These are phyloP conservation scores for Fusarium mangiferae DNA, from an alignment of 2,329 filamentous ascomycete genomes.

Conservation along the genomic window DNA sequence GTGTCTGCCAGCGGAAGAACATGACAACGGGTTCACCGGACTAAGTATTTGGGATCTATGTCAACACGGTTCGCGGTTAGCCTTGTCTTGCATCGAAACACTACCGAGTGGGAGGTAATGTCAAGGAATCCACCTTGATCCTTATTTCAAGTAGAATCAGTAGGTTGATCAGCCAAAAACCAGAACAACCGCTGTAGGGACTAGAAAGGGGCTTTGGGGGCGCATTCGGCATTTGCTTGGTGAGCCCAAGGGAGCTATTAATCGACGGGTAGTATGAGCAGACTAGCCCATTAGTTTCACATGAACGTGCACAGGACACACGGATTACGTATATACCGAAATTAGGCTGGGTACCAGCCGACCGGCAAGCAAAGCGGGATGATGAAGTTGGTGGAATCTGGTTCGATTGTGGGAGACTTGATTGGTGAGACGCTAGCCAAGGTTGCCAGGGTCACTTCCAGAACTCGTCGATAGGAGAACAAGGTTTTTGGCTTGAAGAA, in stretches of 20 bases:
- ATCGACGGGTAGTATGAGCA: slow-evolving; percentile 5
- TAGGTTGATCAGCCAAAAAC: neutral
- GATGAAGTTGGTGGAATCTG: slow-evolving; percentile 28
- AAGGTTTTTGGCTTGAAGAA: slow-evolving; percentile 41
- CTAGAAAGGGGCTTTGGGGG: neutral
- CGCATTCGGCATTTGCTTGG: slow-evolving; percentile 20
- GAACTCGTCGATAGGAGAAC: slow-evolving; percentile 38
- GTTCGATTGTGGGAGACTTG: neutral
- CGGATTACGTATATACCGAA: slow-evolving; percentile 32
- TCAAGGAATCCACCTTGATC: neutral
- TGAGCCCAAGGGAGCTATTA: slow-evolving; percentile 2
- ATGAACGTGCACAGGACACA: slow-evolving; percentile 13
- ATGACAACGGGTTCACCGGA: neutral
- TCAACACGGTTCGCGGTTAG: slow-evolving; percentile 21
- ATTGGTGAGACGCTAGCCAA: slow-evolving; percentile 30
- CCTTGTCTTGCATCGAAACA: slow-evolving; percentile 33
- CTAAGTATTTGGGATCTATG: neutral
- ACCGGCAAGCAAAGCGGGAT: slow-evolving; percentile 35
- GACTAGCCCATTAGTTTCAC: slow-evolving; percentile 25
- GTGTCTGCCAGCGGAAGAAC: neutral
- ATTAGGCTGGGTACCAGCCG: slow-evolving; percentile 33
- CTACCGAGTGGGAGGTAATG: slow-evolving; percentile 1
- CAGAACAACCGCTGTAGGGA: neutral
- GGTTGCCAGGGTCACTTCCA: slow-evolving; percentile 40
- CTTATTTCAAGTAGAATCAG: neutral